Evolutionary conservation across 805 yeast genomes (phyloP).

Genomic region (Brettanomyces custersianus): DNA sequence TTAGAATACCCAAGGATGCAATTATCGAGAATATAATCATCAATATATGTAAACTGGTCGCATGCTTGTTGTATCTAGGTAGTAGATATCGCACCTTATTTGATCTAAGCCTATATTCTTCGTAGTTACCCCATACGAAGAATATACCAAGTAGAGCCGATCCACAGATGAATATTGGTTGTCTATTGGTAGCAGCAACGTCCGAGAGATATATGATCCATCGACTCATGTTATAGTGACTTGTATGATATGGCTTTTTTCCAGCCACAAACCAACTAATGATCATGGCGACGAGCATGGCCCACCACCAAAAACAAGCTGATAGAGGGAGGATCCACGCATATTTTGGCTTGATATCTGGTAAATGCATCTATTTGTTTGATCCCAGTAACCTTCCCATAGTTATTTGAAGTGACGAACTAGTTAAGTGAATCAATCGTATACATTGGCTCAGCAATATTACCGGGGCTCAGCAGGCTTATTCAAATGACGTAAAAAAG

Average conservation of each 20-base stretch:
- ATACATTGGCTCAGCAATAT: too few relatives aligned
- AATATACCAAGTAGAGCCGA: constrained; percentile 71
- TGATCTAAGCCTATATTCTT: constrained; percentile 56
- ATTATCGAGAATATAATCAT: constrained; percentile 23
- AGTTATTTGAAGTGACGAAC: too few relatives aligned
- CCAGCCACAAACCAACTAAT: constrained; percentile 77
- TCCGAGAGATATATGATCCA: constrained; percentile 64
- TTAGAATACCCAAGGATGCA: constrained; percentile 56
- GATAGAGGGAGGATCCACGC: constrained; percentile 48
- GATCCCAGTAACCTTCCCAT: too few relatives aligned
- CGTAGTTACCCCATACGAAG: constrained; percentile 51
- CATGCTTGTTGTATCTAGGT: constrained; percentile 28
- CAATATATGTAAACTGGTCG: constrained; percentile 15
- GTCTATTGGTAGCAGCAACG: constrained; percentile 78
- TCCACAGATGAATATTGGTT: constrained; percentile 77
- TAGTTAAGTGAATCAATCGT: too few relatives aligned
- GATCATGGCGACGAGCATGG: constrained; percentile 76
- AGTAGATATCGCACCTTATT: constrained; percentile 39
- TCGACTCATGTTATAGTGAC: constrained; percentile 31
- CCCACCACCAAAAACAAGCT: constrained; percentile 75
- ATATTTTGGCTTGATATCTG: constrained; percentile 19
- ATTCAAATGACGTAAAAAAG: too few relatives aligned
- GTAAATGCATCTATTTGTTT: constrained; percentile 12
- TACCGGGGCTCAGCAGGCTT: too few relatives aligned
- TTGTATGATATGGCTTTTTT: constrained; percentile 55